These are phyloP conservation scores for Strombidium stylifer DNA, from an alignment of 73 alveolate species.

Conservation along the genomic window DNA sequence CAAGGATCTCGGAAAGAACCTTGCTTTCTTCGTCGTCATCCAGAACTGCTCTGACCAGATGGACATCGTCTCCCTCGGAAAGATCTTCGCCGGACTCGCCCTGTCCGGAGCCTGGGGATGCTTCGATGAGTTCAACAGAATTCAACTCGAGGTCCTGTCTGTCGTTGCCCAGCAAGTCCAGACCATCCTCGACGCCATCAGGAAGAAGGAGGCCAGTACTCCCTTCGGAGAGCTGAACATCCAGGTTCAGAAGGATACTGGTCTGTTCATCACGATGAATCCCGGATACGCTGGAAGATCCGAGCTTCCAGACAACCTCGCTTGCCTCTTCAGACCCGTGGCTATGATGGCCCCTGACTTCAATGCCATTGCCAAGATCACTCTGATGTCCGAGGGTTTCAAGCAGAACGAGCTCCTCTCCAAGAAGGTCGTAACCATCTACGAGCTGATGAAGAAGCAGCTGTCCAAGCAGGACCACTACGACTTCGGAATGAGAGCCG, in stretches of 20 bases:
- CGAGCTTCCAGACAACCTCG: constrained; percentile 96
- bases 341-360: constrained; percentile 99
- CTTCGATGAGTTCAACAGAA: constrained; percentile 99
- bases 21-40: constrained; percentile 99
- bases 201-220: constrained; percentile 70
- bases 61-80: constrained; percentile 98
- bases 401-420: constrained; percentile 64
- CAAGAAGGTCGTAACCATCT: constrained; percentile 86
- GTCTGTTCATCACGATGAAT: constrained; percentile 99
- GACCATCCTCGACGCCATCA: constrained; percentile 91
- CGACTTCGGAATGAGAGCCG: constrained; percentile 99
- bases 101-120: constrained; percentile 99
- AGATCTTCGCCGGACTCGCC: constrained; percentile 99
- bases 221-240: constrained; percentile 92
- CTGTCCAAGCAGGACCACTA: constrained; percentile 99
- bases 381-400: constrained; percentile 94
- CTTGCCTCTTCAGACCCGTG: constrained; percentile 99
- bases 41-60: constrained; percentile 99
- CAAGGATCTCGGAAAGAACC: constrained; percentile 98
- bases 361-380: constrained; percentile 97
- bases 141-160: constrained; percentile 99
- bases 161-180: constrained; percentile 99
- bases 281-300: constrained; percentile 99
- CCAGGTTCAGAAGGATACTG: constrained; percentile 86
- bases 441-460: constrained; percentile 95